Percentiles rank a stretch among this genome's conserved stretches.
These are phyloP conservation scores for Penicillium turbatum DNA, from an alignment of 495 filamentous ascomycete genomes.

Conservation along the genomic window DNA sequence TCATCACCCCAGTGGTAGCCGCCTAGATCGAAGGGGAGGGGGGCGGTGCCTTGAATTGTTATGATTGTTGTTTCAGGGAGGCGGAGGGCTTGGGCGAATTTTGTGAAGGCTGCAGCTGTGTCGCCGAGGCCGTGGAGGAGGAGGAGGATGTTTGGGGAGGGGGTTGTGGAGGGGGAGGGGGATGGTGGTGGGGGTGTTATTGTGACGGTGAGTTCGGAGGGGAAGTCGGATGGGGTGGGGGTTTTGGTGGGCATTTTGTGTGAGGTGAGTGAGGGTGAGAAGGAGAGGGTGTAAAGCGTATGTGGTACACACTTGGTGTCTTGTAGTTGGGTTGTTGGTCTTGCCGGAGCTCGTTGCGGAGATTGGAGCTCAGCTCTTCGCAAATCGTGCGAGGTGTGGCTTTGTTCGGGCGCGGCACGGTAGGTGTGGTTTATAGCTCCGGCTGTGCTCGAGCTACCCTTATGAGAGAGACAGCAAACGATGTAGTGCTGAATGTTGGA, in stretches of 20 bases:
- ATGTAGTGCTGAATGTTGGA: neutral
- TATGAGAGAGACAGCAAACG: neutral
- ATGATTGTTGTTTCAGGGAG: constrained; percentile 79
- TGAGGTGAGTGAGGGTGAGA: neutral
- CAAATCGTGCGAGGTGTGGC: neutral
- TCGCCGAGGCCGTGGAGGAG: constrained; percentile 92
- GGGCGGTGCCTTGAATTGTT: constrained; percentile 67
- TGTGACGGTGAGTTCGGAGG: constrained; percentile 41
- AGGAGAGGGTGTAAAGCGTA: neutral
- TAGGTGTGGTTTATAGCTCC: neutral
- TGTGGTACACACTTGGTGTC: neutral
- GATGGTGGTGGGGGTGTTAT: constrained; percentile 39
- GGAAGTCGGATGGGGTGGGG: constrained; percentile 49
- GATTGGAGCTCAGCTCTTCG: neutral
- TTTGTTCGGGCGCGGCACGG: neutral
- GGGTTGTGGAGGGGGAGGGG: constrained; percentile 18
- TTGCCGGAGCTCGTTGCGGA: neutral
- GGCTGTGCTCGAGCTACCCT: neutral
- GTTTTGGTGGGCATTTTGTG: constrained; percentile 36
- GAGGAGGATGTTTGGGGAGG: constrained; percentile 69
- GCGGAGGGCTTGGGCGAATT: constrained; percentile 66
- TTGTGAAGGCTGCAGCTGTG: constrained; percentile 60
- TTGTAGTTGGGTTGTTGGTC: neutral
- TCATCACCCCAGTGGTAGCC: constrained; percentile 97
- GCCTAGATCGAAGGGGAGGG: constrained; percentile 66